phyloP scores from a whole-genome alignment of 352 stramenopile genomes.

The Phytophthora rubi region DNA sequence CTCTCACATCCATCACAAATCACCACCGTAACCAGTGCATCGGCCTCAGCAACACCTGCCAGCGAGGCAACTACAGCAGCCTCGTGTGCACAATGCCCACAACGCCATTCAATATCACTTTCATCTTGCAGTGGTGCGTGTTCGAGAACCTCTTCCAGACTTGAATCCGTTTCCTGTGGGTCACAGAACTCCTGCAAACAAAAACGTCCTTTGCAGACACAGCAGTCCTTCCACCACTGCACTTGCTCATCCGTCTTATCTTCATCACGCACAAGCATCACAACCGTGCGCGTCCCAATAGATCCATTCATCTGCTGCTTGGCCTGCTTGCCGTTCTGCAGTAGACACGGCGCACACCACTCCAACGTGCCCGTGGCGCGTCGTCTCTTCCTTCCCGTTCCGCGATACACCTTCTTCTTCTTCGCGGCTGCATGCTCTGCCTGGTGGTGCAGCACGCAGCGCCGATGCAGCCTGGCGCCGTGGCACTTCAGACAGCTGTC shows the following conservation, averaged over 20 bases:
- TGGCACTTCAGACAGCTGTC: constrained; percentile 44
- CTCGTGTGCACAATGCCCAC: constrained; percentile 29
- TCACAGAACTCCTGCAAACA: constrained; percentile 57
- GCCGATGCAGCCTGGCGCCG: constrained; percentile 32
- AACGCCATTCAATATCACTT: constrained; percentile 45
- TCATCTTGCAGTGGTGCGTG: constrained; percentile 39
- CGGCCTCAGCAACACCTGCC: background rate
- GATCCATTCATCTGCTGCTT: constrained; percentile 26
- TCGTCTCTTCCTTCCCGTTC: constrained; percentile 33
- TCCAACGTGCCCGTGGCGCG: constrained; percentile 21
- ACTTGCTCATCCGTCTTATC: constrained; percentile 22
- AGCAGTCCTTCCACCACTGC: constrained; percentile 42
- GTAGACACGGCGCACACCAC: constrained; percentile 33
- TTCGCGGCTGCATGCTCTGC: constrained; percentile 6
- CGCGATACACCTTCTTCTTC: constrained; percentile 23
- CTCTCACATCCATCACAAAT: constrained; percentile 78
- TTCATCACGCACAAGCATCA: constrained; percentile 40
- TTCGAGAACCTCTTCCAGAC: constrained; percentile 35
- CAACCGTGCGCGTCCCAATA: constrained; percentile 49
- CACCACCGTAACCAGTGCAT: constrained; percentile 40
- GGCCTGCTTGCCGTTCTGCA: constrained; percentile 16
- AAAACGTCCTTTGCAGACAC: constrained; percentile 39
- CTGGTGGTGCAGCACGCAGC: constrained; percentile 34
- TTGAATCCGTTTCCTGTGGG: constrained; percentile 31
- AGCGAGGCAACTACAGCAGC: constrained; percentile 8